Evolutionary conservation across 768 basidiomycete genomes (phyloP), one percentile per base, ranked within the genome.

Genomic region (Lactarius akahatsu): DNA sequence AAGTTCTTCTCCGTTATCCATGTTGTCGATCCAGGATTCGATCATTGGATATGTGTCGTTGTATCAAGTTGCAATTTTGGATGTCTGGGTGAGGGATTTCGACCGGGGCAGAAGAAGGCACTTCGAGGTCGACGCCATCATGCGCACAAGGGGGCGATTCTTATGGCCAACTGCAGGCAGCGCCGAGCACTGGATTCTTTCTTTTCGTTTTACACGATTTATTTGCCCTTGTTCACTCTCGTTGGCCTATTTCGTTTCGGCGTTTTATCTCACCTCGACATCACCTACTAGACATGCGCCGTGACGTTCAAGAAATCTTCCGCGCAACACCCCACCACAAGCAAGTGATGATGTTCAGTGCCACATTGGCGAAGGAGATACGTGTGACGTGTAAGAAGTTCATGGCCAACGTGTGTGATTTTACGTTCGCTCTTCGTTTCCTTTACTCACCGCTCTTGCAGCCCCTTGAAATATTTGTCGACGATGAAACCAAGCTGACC

Each of bases 301-400:
- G 97, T 76, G 97, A 99, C 77, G 96, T 99, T 70, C 97, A 99
- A 87, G 97, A 99, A 82, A 98, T 99, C 74, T 99, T 98, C 86
- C 90, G 96, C 73, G 86, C 94, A 20, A 98, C 97, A 23, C 97
- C 97, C 59, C 96, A 97, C 79, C 95, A 97, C 85, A 99, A 99
- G 83, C 96, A 99, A 84, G 97, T 99, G 72, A 99, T 99, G 97
- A 99, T 99, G 97, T 99, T 99, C 84, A 96, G 94, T 73, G 97
- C 97, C 47, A 99, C 97, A 1, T 80, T 99, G 67, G 88, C 94
- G 64, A 98, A 99, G 82, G 97, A 98, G 71, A 96, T 99, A 65
- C 85, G 97, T 64, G 84, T 89, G 8, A 98, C 97, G 0, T 99
- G 97, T 87, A 98, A 98, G 81, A 98, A 99, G 77, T 99, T 99